Base-by-base conservation (phyloP, 2,329 filamentous ascomycete species). In the Fusarium succisae region DNA sequence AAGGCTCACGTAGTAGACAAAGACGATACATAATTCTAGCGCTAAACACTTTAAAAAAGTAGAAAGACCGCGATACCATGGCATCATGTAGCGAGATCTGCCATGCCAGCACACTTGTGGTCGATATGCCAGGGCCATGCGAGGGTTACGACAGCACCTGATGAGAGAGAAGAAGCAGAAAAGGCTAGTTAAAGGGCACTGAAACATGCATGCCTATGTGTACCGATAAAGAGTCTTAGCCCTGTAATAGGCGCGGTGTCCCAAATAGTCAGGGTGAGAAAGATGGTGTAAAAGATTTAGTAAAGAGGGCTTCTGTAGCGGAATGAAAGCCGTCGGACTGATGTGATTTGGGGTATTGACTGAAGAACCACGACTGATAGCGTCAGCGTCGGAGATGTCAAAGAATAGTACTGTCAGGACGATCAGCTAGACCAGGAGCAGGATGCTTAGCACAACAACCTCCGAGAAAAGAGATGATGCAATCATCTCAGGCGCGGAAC, bases 11-110 rank as follows among this genome's bases (percentile, higher is more conserved):
- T 5, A 28, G 20, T 22, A 22, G 20, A 3, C 4, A 22, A 47
- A 28, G 26, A 22, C 45, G 9, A 4, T 22, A 8, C 10, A 15
- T 28, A 0, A 22, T 28, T 0, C 20, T 0, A 15, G 20, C 17
- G 8, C 18, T 6, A 28, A 48, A 28, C 18, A 48, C 6, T 11
- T 4, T 48, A 12, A 22, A 26, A 28, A 30, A 48, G 45, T 22
- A 12, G 45, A 30, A 48, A 48, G 9, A 22, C 26, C 26, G 20
- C 13, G 20, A 15, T 48, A 48, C 0, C 26, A 48, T 22, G 26
- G 4, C 6, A 17, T 3, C 6, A 15, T 48, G 20, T 48, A 30
- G 20, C 45, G 45, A 28, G 45, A 48, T 48, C 26, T 48, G 20
- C 9, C 6, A 48, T 17, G 13, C 45, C 9, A 30, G 24, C 4